Base-by-base conservation (phyloP, 2,329 filamentous ascomycete genomes). In the Amauroascus verrucosus region DNA sequence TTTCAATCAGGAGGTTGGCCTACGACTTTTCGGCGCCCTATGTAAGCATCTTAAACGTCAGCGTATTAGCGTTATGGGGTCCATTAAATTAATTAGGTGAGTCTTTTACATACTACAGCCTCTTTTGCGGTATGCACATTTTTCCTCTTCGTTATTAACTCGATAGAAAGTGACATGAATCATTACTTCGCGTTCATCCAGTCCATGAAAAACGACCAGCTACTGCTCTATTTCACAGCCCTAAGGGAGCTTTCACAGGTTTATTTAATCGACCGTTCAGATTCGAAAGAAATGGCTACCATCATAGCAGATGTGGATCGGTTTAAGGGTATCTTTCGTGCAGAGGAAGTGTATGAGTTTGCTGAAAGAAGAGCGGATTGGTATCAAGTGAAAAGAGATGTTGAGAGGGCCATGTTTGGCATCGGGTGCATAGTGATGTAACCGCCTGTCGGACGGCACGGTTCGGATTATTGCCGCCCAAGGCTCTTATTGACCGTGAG, bases 31-130 rank as follows among this genome's bases (percentile, higher is more conserved):
- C 72, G 83, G 85, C 18, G 86, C 88, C 16, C 77, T 98, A 48
- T 96, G 91, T 77, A 98, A 98, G 72, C 93, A 98, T 71, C 79
- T 98, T 60, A 98, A 98, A 75, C 85, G 91, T 8, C 93, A 97
- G 74, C 84, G 93, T 53, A 81, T 98, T 70, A 91, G 85, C 66
- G 87, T 88, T 24, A 84, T 88, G 57, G 93, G 93, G 53, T 88
- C 93, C 18, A 81, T 97, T 65, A 90, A 86, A 68, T 80, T 98
- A 58, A 97, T 98, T 65, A 81, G 77, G 77, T 80, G 70, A 57
- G 67, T 35, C 1, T 41, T 20, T n/a, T n/a, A n/a, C n/a, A n/a
- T n/a, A n/a, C n/a, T n/a, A n/a, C n/a, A n/a, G n/a, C n/a, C n/a
- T n/a, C n/a, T n/a, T n/a, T n/a, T n/a, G n/a, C n/a, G n/a, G n/a